Base-by-base conservation (phyloP, 352 stramenopile species). In the Phytophthora sp. region DNA sequence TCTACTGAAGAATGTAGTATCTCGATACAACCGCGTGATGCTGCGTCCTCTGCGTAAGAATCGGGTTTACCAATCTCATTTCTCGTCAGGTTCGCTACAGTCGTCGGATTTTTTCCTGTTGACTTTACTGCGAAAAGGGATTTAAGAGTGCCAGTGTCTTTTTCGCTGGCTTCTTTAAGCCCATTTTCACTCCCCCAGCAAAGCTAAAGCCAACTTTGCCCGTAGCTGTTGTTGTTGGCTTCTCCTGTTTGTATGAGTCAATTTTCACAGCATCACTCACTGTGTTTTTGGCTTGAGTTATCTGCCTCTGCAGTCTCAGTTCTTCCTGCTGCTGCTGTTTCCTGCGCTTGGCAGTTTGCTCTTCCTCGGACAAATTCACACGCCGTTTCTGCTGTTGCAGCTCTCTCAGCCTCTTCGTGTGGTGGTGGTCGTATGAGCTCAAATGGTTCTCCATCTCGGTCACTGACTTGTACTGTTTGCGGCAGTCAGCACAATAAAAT, bases 391-490 rank as follows among this genome's bases (percentile, higher is more conserved):
- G 69, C 29, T 75, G 52, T 16, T 76, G 63, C 55, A 83, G 44
- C 7, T 83, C 68, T 20, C 53, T 59, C 31, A 84, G 42, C 31
- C 84, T 74, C 52, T 89, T 91, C 27, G 70, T 72, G 36, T 91
- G 83, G 58, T 91, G 83, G 53, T 91, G 83, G 60, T 91, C 83
- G 64, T 91, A 91, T 11, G 79, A 89, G 56, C 81, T 90, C 42
- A 89, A 59, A 51, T 91, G 83, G 58, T 86, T 87, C 44, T 86
- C 80, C 76, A 91, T 90, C 62, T 90, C 83, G 16, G 47, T 73
- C 45, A 90, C 83, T 11, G 76, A 86, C 41, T 83, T 82, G 67
- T 91, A 91, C 44, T 91, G 83, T 64, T 89, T 91, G 23, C 77
- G 73, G 42, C 83, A 91, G 39, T 80, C 73, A 2, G 42, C 52